phyloP scores from a whole-genome alignment of 805 yeast species.

The Candida parachauliodes region DNA sequence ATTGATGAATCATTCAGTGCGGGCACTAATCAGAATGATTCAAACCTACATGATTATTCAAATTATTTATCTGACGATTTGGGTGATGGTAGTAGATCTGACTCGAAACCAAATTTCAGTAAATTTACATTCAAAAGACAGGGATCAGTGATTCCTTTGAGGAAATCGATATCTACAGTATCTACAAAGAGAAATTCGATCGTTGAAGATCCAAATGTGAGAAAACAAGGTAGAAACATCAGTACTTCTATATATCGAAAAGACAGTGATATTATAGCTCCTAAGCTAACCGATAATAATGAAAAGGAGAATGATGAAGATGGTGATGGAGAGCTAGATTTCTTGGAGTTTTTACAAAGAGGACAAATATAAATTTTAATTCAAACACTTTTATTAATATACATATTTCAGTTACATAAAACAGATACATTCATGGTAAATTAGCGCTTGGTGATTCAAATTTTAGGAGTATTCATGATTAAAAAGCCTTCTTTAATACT shows the following conservation, averaged over 20 bases:
- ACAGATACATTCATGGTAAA: too few species aligned
- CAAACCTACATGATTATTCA: constrained; percentile 33
- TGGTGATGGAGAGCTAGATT: constrained; percentile 38
- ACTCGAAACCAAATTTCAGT: constrained; percentile 27
- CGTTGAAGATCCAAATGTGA: constrained; percentile 4
- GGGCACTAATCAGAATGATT: constrained; percentile 2
- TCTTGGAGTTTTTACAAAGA: constrained; percentile 43
- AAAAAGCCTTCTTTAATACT: too few species aligned
- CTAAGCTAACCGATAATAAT: too few species aligned
- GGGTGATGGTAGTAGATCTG: constrained; percentile 16
- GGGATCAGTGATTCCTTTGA: not conserved
- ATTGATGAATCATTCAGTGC: constrained; percentile 8
- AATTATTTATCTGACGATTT: constrained; percentile 30
- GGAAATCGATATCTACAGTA: not conserved
- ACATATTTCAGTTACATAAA: too few species aligned
- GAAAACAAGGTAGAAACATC: not conserved
- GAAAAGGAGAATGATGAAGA: constrained; percentile 12
- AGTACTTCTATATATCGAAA: too few species aligned
- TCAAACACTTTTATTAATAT: too few species aligned
- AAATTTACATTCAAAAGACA: constrained; percentile 21
- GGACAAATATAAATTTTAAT: constrained; percentile 25
- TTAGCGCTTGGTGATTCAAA: too few species aligned
- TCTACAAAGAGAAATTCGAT: not conserved
- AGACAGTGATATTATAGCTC: too few species aligned
- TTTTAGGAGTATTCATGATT: too few species aligned